phyloP scores from a whole-genome alignment of 2,329 filamentous ascomycete genomes.

The Dothideomycetes sp. region DNA sequence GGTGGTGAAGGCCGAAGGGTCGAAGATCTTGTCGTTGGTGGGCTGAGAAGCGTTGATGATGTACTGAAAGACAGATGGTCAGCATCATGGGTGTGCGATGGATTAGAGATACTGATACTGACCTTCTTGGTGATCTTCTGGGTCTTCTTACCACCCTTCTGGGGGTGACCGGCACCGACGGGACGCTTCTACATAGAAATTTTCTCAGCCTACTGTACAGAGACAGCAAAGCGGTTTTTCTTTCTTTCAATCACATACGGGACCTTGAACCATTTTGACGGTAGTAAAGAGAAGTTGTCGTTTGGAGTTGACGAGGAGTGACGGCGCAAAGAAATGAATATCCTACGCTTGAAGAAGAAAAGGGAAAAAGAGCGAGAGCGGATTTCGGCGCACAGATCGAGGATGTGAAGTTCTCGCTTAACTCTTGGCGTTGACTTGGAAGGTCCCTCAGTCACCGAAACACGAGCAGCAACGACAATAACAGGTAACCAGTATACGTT shows the following conservation, averaged over 20 bases:
- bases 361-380: constrained; percentile 5
- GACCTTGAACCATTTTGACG: constrained; percentile 65
- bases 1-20: constrained; percentile 97
- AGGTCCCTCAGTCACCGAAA: no score
- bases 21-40: constrained; percentile 99
- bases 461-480: no score
- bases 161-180: constrained; percentile 29
- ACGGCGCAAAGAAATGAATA: constrained; percentile 76
- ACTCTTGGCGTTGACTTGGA: neutral
- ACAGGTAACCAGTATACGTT: no score
- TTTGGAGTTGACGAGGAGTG: constrained; percentile 19
- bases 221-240: constrained; percentile 79
- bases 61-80: constrained; percentile 51
- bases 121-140: constrained; percentile 83
- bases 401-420: neutral
- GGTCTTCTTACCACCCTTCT: constrained; percentile 38
- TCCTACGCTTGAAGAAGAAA: constrained; percentile 58
- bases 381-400: neutral
- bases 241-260: constrained; percentile 67
- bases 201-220: constrained; percentile 89
- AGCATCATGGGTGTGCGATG: constrained; percentile 3
- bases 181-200: constrained; percentile 48
- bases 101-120: constrained; percentile 22
- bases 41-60: constrained; percentile 99
- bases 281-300: constrained; percentile 21